These are phyloP conservation scores for Penicillium vulpinum DNA, from an alignment of 2,329 filamentous ascomycete genomes.

Conservation along the genomic window DNA sequence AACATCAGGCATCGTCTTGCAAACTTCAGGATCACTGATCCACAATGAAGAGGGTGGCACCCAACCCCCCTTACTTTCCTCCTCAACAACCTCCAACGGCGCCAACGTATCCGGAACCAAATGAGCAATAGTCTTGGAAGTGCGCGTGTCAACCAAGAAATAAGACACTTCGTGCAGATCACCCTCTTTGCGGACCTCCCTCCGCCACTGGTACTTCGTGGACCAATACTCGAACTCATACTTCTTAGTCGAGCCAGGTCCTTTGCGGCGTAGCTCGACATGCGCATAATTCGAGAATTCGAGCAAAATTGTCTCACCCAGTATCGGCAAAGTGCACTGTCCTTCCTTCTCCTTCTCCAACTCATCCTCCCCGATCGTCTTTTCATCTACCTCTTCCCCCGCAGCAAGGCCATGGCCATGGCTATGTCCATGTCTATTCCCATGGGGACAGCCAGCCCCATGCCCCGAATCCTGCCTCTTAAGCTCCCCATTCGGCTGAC, in stretches of 20 bases:
- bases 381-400: not conserved
- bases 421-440: not conserved
- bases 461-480: constrained; percentile 62
- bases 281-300: constrained; percentile 98
- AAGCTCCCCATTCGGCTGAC: constrained; percentile 42
- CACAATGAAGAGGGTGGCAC: constrained; percentile 87
- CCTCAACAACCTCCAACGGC: constrained; percentile 67
- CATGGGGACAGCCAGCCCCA: not conserved
- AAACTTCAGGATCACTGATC: constrained; percentile 73
- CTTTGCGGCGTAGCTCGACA: constrained; percentile 73
- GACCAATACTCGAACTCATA: constrained; percentile 98
- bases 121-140: constrained; percentile 69
- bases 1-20: constrained; percentile 72
- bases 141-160: constrained; percentile 71
- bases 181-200: constrained; percentile 67
- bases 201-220: constrained; percentile 78
- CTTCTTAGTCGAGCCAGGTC: constrained; percentile 65
- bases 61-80: constrained; percentile 81
- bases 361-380: constrained; percentile 5
- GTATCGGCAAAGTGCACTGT: constrained; percentile 30
- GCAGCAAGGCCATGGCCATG: not conserved
- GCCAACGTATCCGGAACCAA: constrained; percentile 79
- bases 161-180: constrained; percentile 68
- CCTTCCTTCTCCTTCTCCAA: constrained; percentile 14
- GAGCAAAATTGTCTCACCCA: constrained; percentile 79